These are phyloP conservation scores for Cercospora brassicicola DNA, from an alignment of 2,329 filamentous ascomycete genomes.

Conservation along the genomic window DNA sequence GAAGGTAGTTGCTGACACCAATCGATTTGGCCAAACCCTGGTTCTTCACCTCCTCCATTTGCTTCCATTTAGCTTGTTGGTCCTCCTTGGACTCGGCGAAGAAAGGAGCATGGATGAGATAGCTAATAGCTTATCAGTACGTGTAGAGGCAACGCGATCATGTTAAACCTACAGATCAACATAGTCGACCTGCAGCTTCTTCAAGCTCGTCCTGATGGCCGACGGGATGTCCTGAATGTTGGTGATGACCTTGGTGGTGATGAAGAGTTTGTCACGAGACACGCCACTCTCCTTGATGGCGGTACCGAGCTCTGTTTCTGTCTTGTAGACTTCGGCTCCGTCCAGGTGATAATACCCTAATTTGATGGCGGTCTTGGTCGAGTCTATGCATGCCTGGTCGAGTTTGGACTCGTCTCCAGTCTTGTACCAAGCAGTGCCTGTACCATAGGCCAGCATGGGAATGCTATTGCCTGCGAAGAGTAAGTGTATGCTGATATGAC, in stretches of 20 bases:
- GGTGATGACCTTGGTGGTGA: slow-evolving; percentile 58
- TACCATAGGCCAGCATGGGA: slow-evolving; percentile 70
- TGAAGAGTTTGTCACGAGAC: slow-evolving; percentile 49
- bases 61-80: slow-evolving; percentile 59
- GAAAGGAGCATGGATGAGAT: slow-evolving; percentile 62
- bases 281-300: slow-evolving; percentile 49
- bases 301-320: slow-evolving; percentile 51
- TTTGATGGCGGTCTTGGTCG: slow-evolving; percentile 63
- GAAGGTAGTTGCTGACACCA: slow-evolving; percentile 63
- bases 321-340: slow-evolving; percentile 65
- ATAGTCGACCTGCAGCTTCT: slow-evolving; percentile 61
- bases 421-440: slow-evolving; percentile 69
- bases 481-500: background rate
- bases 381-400: slow-evolving; percentile 59
- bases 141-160: background rate
- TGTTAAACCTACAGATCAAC: slow-evolving; percentile 56
- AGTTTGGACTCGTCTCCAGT: slow-evolving; percentile 50
- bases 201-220: slow-evolving; percentile 57
- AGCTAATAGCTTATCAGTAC: slow-evolving; percentile 37
- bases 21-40: slow-evolving; percentile 61
- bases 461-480: slow-evolving; percentile 57
- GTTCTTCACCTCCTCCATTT: slow-evolving; percentile 60
- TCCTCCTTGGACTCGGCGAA: slow-evolving; percentile 55
- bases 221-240: slow-evolving; percentile 57
- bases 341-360: slow-evolving; percentile 73